These are phyloP conservation scores for Monosporozyma solicola DNA, from an alignment of 805 yeast species.

Conservation along the genomic window DNA sequence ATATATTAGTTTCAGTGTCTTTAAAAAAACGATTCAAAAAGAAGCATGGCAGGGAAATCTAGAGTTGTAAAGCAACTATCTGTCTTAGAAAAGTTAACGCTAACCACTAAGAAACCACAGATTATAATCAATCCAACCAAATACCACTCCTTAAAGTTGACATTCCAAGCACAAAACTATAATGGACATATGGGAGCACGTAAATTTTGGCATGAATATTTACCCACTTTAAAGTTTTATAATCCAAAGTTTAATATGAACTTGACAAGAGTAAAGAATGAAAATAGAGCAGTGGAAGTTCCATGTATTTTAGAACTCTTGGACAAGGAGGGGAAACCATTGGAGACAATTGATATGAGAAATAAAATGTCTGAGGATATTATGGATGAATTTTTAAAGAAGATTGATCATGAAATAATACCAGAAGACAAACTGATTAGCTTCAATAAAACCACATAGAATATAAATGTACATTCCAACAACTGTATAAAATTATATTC, in stretches of 20 bases:
- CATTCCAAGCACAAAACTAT: conserved; percentile 40
- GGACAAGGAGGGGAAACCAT: conserved; percentile 12
- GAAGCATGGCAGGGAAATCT: conserved; percentile 12
- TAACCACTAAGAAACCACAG: conserved; percentile 24
- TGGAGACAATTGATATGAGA: conserved; percentile 44
- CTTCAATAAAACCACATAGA: conserved; percentile 4
- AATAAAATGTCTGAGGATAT: conserved; percentile 43
- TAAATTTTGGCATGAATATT: conserved; percentile 62
- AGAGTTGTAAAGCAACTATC: conserved; percentile 21
- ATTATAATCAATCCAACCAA: conserved; percentile 18
- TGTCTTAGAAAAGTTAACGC: conserved; percentile 21
- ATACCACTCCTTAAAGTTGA: conserved; percentile 37
- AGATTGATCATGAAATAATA: conserved; percentile 45
- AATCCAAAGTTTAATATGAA: conserved; percentile 62
- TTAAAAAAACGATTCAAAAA: neutral
- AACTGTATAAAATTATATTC: neutral
- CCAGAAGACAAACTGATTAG: conserved; percentile 36
- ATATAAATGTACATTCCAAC: neutral
- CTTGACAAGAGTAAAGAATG: conserved; percentile 44
- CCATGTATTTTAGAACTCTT: conserved; percentile 23
- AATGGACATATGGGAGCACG: conserved; percentile 60
- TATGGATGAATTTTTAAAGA: conserved; percentile 43
- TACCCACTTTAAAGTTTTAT: conserved; percentile 75
- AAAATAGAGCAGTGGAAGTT: conserved; percentile 16
- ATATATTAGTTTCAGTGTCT: neutral